Percentiles rank a stretch among this genome's conserved stretches.
These are phyloP conservation scores for Kingdonia uniflora DNA, from an alignment of 164 flowering plant species.

Conservation along the genomic window DNA sequence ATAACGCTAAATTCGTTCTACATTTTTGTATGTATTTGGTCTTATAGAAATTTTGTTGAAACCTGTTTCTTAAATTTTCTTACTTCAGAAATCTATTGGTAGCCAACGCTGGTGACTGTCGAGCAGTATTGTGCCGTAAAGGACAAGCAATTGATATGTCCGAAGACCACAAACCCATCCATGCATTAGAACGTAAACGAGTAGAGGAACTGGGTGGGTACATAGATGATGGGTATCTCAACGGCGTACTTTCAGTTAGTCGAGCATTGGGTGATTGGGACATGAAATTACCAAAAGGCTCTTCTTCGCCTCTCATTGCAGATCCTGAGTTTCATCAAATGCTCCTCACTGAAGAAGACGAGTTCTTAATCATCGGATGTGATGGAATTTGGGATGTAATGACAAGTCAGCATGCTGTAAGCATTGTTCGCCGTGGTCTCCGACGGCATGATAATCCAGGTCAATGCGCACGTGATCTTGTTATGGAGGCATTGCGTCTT, in stretches of 20 bases:
- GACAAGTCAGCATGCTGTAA: slow-evolving; percentile 78
- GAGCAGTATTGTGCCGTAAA: slow-evolving; percentile 82
- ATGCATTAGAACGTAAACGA: slow-evolving; percentile 40
- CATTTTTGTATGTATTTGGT: no score
- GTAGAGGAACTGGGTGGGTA: slow-evolving; percentile 58
- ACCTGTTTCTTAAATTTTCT: no score
- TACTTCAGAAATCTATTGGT: slow-evolving; percentile 54
- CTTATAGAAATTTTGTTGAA: no score
- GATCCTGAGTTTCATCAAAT: slow-evolving; percentile 62
- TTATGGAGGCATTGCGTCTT: slow-evolving; percentile 49
- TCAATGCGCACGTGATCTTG: slow-evolving; percentile 66
- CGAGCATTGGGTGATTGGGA: slow-evolving; percentile 94
- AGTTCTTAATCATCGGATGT: slow-evolving; percentile 77
- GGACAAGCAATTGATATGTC: slow-evolving; percentile 80
- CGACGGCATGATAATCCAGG: slow-evolving; percentile 62
- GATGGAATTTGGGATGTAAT: slow-evolving; percentile 95
- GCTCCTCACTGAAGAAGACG: slow-evolving; percentile 67
- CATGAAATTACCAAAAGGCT: slow-evolving; percentile 59
- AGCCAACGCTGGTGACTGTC: slow-evolving; percentile 89
- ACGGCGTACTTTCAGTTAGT: slow-evolving; percentile 63
- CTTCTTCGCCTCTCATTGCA: slow-evolving; percentile 66
- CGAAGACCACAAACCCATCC: slow-evolving; percentile 65
- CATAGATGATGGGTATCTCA: slow-evolving; percentile 74
- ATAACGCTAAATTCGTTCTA: no score
- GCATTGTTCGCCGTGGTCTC: slow-evolving; percentile 58